Evolutionary conservation across 352 stramenopile genomes (phyloP).

Genomic region (Pythium guiyangense): DNA sequence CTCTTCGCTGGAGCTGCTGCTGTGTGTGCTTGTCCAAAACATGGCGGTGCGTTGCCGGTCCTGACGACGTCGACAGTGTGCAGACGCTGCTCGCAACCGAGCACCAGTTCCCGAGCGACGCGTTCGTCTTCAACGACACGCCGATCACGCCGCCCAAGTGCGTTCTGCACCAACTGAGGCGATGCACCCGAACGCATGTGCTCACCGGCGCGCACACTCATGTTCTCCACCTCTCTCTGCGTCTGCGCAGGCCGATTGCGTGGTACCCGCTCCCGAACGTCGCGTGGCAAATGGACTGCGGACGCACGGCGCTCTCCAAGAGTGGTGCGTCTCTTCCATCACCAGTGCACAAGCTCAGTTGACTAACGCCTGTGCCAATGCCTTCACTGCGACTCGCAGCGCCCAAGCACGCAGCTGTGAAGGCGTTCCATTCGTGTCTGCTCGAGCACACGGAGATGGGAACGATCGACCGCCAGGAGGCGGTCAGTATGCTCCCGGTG

Average conservation of each 20-base stretch:
- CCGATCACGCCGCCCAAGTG: constrained; percentile 62
- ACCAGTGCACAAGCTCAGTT: not conserved
- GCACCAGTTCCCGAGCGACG: constrained; percentile 54
- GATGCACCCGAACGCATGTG: not conserved
- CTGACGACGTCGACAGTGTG: constrained; percentile 21
- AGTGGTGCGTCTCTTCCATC: constrained; percentile 27
- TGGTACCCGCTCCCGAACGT: constrained; percentile 80
- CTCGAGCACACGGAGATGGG: constrained; percentile 90
- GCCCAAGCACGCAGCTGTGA: constrained; percentile 71
- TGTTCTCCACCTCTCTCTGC: not conserved
- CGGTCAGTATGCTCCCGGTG: constrained; percentile 98
- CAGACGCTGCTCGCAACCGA: constrained; percentile 40
- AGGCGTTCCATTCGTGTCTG: constrained; percentile 91
- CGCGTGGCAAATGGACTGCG: constrained; percentile 82
- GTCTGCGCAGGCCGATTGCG: constrained; percentile 37
- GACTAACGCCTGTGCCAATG: not conserved
- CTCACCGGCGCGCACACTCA: not conserved
- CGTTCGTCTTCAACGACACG: constrained; percentile 46
- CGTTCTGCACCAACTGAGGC: constrained; percentile 2
- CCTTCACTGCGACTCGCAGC: constrained; percentile 21
- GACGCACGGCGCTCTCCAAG: constrained; percentile 78
- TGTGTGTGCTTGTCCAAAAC: not conserved
- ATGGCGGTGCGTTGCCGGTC: not conserved
- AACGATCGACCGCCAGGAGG: constrained; percentile 95
- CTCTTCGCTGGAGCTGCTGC: not conserved